Conservation (phyloP, 306 rosid genomes). For the Corylus americana region DNA sequence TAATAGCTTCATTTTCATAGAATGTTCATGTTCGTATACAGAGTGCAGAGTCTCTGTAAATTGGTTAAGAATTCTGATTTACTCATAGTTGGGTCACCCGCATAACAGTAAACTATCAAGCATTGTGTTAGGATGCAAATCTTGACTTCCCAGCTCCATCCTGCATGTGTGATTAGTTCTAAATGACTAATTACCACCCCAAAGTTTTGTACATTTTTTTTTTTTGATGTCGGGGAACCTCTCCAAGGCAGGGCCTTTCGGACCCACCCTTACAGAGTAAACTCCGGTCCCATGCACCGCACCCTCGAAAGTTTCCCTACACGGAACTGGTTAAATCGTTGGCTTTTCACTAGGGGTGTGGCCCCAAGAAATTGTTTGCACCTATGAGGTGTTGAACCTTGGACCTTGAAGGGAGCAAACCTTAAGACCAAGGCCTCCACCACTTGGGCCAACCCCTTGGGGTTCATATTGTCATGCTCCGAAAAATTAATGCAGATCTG, state of each 20-base stretch:
- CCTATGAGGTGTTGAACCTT: too few species aligned
- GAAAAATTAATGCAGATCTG: neutral
- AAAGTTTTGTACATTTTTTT: neutral
- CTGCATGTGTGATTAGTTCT: neutral
- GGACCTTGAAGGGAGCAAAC: too few species aligned
- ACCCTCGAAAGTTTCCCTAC: too few species aligned
- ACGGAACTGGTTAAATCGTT: too few species aligned
- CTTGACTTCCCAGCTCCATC: neutral
- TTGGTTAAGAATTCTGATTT: neutral
- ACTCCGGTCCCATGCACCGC: too few species aligned
- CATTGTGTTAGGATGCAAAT: neutral
- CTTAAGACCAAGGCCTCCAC: too few species aligned
- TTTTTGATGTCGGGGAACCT: too few species aligned
- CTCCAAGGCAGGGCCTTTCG: too few species aligned
- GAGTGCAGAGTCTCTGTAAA: neutral
- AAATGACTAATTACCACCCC: neutral
- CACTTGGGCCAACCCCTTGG: too few species aligned
- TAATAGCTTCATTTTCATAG: constrained; percentile 14
- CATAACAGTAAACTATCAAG: neutral
- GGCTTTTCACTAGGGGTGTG: too few species aligned
- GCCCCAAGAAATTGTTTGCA: too few species aligned
- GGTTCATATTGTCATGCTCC: neutral
- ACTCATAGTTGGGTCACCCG: neutral
- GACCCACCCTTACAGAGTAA: too few species aligned
- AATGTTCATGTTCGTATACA: neutral